Conservation (phyloP, 2,329 filamentous ascomycete species). For the Colletotrichum tamarilloi region DNA sequence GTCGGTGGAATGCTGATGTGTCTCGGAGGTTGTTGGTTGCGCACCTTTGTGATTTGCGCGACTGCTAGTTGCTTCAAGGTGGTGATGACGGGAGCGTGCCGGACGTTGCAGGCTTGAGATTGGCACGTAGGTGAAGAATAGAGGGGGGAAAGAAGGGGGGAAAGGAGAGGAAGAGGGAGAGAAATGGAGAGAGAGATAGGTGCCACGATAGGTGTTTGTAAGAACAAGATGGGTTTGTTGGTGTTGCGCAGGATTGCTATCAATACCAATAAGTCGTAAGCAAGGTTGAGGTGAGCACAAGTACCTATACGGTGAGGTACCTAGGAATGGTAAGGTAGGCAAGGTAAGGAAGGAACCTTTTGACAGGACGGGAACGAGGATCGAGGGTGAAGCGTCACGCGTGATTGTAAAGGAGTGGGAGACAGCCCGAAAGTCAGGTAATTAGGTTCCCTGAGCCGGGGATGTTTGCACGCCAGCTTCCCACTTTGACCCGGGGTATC, state of each 20-base stretch:
- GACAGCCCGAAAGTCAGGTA: not conserved
- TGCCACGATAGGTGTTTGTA: not conserved
- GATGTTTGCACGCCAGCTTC: not conserved
- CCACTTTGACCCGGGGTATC: not conserved
- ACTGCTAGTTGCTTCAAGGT: not conserved
- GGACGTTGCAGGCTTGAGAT: not conserved
- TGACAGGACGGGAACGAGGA: not conserved
- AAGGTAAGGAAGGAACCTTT: too few species aligned
- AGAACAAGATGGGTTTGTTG: not conserved
- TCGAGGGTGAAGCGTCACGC: not conserved
- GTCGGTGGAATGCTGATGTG: conserved; percentile 22
- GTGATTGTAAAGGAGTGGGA: not conserved
- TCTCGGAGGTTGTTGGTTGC: not conserved
- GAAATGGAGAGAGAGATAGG: not conserved
- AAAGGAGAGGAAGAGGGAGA: too few species aligned
- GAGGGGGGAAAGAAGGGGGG: not conserved
- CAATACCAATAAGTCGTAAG: too few species aligned
- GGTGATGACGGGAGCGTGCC: not conserved
- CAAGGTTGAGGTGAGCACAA: too few species aligned
- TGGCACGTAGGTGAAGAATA: not conserved
- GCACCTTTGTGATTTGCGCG: not conserved
- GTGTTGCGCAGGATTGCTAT: not conserved
- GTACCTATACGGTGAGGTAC: too few species aligned
- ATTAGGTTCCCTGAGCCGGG: not conserved
- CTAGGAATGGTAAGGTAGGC: too few species aligned